Evolutionary conservation across 176 grass and related monocot species (phyloP), one percentile per base, ranked within the genome.

Genomic region (Hordeum marinum): DNA sequence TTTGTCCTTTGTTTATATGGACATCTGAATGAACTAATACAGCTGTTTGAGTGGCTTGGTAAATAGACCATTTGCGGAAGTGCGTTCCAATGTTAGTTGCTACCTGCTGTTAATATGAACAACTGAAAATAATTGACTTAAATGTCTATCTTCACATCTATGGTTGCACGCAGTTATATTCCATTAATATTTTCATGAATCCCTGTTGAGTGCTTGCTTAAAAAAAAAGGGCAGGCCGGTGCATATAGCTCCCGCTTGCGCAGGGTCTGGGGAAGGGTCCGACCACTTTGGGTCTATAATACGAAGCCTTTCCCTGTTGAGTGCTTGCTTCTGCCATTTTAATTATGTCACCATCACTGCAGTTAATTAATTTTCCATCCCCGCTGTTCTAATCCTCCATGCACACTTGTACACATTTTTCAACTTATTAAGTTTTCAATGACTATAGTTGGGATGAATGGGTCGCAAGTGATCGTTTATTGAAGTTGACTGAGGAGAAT

Each of bases 401-500:
- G 35, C 58, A 11, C 20, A 71, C 69, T 71, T 50, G 57, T 72
- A 11, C 13, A 63, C 82, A 77, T 50, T 85, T 23, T 69, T 87
- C 46, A 84, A 48, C 48, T n/a, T 76, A 55, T 78, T 78, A 4
- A 72, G 79, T 78, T 90, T 82, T 82, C 23, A 84, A 79, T 82
- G 42, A 25, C 40, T 87, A 80, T 78, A 98, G 96, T 72, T 98
- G 96, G 96, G 96, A 98, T 55, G 96, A 98, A 87, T 98, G 96
- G 96, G 91, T 95, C 35, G 45, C 66, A 61, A 84, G 63, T 86
- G 89, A 89, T 72, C 93, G 96, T 48, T 92, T 98, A 87, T 82
- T 98, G 93, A 95, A 89, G 79, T 62, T 79, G 21, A 92, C 91
- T 11, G 89, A 94, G 2, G 93, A 98, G 83, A 98, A 95, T 89